These are phyloP conservation scores for Vitis labrusca DNA, from an alignment of 164 flowering plant species.

Conservation along the genomic window DNA sequence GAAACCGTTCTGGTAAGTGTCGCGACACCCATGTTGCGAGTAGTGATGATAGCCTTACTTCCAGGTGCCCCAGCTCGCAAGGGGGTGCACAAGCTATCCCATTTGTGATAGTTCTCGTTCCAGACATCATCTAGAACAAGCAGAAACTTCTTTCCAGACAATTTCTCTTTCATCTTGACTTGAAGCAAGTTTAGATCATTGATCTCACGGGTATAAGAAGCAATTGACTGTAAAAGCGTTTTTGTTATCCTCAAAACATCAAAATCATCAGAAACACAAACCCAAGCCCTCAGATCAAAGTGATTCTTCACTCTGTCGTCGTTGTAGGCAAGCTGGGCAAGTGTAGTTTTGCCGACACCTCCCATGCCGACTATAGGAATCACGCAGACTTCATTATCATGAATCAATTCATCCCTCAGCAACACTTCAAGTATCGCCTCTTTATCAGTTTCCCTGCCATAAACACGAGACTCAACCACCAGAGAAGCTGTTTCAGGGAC, in stretches of 20 bases:
- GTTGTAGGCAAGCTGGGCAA: conserved; percentile 14
- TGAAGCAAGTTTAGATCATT: conserved; percentile 8
- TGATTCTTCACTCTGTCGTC: background rate
- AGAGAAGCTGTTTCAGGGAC: too few relatives aligned
- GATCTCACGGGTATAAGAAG: background rate
- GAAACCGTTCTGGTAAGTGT: background rate
- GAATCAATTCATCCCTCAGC: background rate
- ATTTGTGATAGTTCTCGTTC: conserved; percentile 8
- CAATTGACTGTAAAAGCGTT: background rate
- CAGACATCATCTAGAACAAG: conserved; percentile 33
- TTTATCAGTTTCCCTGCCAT: conserved; percentile 26
- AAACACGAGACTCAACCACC: background rate
- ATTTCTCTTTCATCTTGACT: background rate
- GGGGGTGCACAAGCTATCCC: background rate
- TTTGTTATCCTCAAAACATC: conserved; percentile 5
- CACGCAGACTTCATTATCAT: background rate
- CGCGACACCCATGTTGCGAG: background rate
- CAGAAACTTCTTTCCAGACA: conserved; percentile 4
- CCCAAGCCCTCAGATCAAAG: conserved; percentile 19
- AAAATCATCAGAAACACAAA: conserved; percentile 15
- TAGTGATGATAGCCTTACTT: conserved; percentile 11
- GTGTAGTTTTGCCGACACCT: conserved; percentile 25
- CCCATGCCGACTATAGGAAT: conserved; percentile 22
- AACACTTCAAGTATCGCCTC: conserved; percentile 4
- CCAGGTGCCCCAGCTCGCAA: background rate